These are phyloP conservation scores for Venustampulla echinocandica DNA, from an alignment of 495 filamentous ascomycete species.

Conservation along the genomic window DNA sequence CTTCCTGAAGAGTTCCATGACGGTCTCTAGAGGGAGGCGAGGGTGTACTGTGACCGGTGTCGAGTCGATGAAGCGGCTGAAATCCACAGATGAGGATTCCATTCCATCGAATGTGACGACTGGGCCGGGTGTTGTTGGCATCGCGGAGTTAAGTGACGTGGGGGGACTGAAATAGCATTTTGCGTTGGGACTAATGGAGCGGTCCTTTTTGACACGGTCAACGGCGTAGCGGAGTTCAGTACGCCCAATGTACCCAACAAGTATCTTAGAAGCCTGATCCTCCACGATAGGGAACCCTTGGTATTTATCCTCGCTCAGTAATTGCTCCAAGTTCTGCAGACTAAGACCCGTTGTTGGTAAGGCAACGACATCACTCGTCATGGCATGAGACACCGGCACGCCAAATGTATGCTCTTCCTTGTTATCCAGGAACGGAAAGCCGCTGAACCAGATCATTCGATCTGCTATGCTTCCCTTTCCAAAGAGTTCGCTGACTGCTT, in stretches of 20 bases:
- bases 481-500: constrained; percentile 84
- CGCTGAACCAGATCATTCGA: constrained; percentile 98
- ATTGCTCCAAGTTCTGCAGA: constrained; percentile 60
- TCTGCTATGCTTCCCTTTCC: constrained; percentile 95
- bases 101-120: constrained; percentile 53
- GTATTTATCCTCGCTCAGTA: constrained; percentile 72
- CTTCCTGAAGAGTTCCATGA: constrained; percentile 99
- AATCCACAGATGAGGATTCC: constrained; percentile 63
- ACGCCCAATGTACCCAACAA: constrained; percentile 90
- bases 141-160: constrained; percentile 34
- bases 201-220: constrained; percentile 68
- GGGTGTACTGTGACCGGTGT: constrained; percentile 90
- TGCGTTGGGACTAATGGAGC: constrained; percentile 53
- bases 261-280: constrained; percentile 54
- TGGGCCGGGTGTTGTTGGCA: constrained; percentile 23
- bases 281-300: constrained; percentile 94
- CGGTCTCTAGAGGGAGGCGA: constrained; percentile 85
- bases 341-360: constrained; percentile 70
- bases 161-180: constrained; percentile 68
- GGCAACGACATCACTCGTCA: constrained; percentile 70
- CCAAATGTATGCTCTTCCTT: constrained; percentile 98
- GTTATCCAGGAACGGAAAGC: constrained; percentile 94
- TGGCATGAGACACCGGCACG: constrained; percentile 85
- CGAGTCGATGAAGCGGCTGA: constrained; percentile 80
- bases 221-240: constrained; percentile 93